Conservation (phyloP, 148 eudicot species). For the Silene uniflora region DNA sequence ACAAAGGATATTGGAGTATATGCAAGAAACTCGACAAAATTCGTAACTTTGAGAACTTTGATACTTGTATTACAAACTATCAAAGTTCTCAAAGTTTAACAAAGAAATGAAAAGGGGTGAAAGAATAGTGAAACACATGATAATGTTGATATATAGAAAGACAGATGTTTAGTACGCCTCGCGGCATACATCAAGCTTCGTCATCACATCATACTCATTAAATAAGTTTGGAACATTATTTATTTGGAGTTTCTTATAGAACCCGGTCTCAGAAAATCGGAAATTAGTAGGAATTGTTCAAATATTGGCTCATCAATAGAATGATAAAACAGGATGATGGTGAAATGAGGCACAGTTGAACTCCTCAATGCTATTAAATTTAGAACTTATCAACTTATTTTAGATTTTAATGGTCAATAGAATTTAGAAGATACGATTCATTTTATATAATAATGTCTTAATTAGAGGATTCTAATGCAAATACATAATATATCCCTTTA, state of each 20-base stretch:
- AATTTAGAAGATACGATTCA: too few relatives aligned
- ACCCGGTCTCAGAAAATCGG: neutral
- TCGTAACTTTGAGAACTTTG: constrained; percentile 11
- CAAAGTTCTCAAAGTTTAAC: constrained; percentile 24
- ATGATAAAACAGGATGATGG: constrained; percentile 9
- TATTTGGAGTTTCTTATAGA: too few relatives aligned
- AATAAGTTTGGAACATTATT: neutral
- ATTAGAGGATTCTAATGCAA: neutral
- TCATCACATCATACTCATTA: constrained; percentile 9
- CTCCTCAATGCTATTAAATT: neutral
- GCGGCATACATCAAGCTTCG: constrained; percentile 25
- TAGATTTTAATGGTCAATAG: too few relatives aligned
- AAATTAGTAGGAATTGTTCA: neutral
- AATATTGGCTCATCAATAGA: constrained; percentile 16
- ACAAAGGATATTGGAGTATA: neutral
- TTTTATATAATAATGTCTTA: neutral
- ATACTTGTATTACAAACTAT: neutral
- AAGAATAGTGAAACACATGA: neutral
- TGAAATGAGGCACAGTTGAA: neutral
- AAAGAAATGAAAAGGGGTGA: neutral
- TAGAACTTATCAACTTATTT: neutral
- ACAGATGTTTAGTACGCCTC: constrained; percentile 1
- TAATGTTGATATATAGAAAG: neutral
- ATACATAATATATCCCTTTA: neutral
- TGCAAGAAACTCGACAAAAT: neutral